Evolutionary conservation across 2,329 filamentous ascomycete genomes (phyloP).

Genomic region (Aspergillus candidus): DNA sequence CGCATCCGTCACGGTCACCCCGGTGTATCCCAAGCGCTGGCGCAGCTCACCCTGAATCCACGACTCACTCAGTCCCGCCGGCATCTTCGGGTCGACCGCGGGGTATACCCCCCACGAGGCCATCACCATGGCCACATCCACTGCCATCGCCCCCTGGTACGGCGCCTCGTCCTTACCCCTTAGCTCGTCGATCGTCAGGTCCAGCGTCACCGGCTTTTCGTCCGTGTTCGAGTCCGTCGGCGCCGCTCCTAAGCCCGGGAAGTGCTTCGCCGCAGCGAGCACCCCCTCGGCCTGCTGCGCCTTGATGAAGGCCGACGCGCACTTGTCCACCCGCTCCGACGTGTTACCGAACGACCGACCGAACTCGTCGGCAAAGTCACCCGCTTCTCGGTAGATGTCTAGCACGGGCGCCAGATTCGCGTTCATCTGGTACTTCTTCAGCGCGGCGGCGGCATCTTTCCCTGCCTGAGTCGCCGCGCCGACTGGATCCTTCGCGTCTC

Average conservation of each 20-base stretch:
- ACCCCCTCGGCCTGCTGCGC: slow-evolving; percentile 18
- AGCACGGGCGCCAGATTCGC: slow-evolving; percentile 24
- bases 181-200: slow-evolving; percentile 17
- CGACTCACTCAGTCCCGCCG: slow-evolving; percentile 20
- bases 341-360: slow-evolving; percentile 24
- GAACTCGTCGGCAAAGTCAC: slow-evolving; percentile 22
- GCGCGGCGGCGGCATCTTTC: slow-evolving; percentile 15
- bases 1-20: slow-evolving; percentile 28
- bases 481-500: slow-evolving; percentile 13
- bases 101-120: slow-evolving; percentile 28
- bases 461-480: slow-evolving; percentile 18
- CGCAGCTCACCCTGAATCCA: slow-evolving; percentile 23
- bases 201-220: slow-evolving; percentile 20
- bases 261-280: slow-evolving; percentile 26
- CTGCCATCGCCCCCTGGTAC: slow-evolving; percentile 19
- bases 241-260: slow-evolving; percentile 26
- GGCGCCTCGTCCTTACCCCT: slow-evolving; percentile 21
- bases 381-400: slow-evolving; percentile 23
- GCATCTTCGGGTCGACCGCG: slow-evolving; percentile 18
- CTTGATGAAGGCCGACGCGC: slow-evolving; percentile 16
- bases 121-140: slow-evolving; percentile 27
- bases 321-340: slow-evolving; percentile 16
- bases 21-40: slow-evolving; percentile 19
- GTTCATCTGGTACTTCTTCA: slow-evolving; percentile 17
- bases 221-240: slow-evolving; percentile 22